Percentiles rank a stretch among this genome's conserved stretches.
phyloP scores from a whole-genome alignment of 2,329 filamentous ascomycete species.

The Sclerotinia minor region DNA sequence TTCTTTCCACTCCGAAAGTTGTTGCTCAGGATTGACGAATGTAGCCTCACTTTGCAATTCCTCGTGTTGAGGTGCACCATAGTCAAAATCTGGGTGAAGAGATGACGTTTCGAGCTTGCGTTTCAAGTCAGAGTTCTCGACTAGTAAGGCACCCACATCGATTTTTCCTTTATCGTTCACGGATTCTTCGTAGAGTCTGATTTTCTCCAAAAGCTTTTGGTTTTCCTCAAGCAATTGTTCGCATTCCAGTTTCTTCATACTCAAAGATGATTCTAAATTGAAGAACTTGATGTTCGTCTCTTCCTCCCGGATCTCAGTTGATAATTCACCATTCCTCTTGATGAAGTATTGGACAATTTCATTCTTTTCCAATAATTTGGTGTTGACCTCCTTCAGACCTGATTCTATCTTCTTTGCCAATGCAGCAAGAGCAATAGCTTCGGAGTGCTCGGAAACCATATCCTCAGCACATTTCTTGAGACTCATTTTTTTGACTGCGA shows the following conservation, averaged over 20 bases:
- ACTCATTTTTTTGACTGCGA: constrained; percentile 18
- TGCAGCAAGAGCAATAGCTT: constrained; percentile 22
- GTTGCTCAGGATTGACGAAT: constrained; percentile 8
- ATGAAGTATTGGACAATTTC: constrained; percentile 25
- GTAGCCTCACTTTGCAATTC: constrained; percentile 23
- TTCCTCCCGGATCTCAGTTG: constrained; percentile 18
- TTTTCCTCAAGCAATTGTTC: constrained; percentile 20
- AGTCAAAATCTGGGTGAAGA: constrained; percentile 5
- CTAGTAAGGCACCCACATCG: constrained; percentile 22
- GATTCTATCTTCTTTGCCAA: constrained; percentile 23
- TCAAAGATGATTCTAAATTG: constrained; percentile 19
- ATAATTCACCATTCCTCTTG: constrained; percentile 16
- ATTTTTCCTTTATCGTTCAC: constrained; percentile 24
- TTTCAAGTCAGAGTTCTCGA: constrained; percentile 24
- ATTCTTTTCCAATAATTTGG: constrained; percentile 22
- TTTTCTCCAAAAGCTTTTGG: constrained; percentile 19
- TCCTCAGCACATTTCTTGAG: constrained; percentile 23
- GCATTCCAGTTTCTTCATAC: constrained; percentile 20
- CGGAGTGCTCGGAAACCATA: constrained; percentile 21
- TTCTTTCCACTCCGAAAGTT: constrained; percentile 22
- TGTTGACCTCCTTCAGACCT: constrained; percentile 23
- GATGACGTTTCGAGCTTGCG: constrained; percentile 9
- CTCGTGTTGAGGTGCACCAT: constrained; percentile 15
- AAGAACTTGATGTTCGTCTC: constrained; percentile 22
- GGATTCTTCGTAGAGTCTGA: constrained; percentile 22